A percentile compares a stretch with the other conserved stretches of the same genome.
Conservation (phyloP, 2,329 filamentous ascomycete genomes). For the Colletotrichum horii region DNA sequence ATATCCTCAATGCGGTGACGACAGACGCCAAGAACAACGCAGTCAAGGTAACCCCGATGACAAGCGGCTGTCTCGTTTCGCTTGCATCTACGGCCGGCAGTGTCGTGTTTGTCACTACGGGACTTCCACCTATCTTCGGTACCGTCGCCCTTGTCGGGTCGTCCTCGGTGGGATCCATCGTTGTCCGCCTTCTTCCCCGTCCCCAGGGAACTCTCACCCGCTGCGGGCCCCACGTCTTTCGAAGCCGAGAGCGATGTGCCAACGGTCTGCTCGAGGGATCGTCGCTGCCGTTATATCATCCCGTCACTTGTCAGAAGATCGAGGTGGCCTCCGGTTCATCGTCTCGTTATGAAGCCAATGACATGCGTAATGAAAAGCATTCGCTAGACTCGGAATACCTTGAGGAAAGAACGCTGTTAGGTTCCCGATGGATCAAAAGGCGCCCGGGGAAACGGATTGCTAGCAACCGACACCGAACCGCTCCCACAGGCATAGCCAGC, state of each 20-base stretch:
- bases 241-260: neutral
- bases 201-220: neutral
- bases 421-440: neutral
- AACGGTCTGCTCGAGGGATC: neutral
- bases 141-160: neutral
- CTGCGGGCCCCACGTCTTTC: neutral
- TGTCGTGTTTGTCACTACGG: neutral
- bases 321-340: neutral
- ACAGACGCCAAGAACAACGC: neutral
- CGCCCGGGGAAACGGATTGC: neutral
- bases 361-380: neutral
- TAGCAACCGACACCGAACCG: neutral
- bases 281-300: neutral
- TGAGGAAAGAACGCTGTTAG: neutral
- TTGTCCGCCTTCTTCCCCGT: neutral
- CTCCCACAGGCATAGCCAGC: neutral
- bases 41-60: neutral
- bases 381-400: neutral
- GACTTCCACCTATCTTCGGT: neutral
- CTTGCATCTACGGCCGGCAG: neutral
- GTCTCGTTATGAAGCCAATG: neutral
- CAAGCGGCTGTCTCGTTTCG: slow-evolving; percentile 1
- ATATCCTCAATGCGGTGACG: neutral
- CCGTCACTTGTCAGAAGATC: neutral
- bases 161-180: neutral